phyloP scores from a whole-genome alignment of 495 filamentous ascomycete genomes.

The Talaromyces stipitatus region DNA sequence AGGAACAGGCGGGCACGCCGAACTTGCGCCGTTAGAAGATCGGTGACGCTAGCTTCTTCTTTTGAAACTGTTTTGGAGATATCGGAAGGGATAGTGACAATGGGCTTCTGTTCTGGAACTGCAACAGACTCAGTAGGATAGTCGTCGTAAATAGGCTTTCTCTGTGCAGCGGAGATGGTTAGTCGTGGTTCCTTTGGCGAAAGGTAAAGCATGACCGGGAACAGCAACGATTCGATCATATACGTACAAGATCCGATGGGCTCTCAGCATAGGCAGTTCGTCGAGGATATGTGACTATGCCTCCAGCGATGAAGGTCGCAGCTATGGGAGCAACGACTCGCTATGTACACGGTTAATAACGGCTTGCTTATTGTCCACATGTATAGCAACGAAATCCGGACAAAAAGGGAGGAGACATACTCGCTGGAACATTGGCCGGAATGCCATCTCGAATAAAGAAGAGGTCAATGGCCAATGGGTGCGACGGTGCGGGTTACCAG shows the following conservation, averaged over 20 bases:
- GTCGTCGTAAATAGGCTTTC: constrained; percentile 88
- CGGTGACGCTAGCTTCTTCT: constrained; percentile 72
- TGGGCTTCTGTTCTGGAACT: constrained; percentile 22
- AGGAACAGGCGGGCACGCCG: constrained; percentile 71
- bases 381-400: neutral
- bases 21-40: constrained; percentile 81
- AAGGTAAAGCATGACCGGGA: too few species aligned
- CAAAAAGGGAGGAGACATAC: constrained; percentile 17
- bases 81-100: constrained; percentile 9
- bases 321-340: constrained; percentile 50
- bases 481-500: constrained; percentile 3
- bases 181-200: too few species aligned
- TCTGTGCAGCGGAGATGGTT: constrained; percentile 24
- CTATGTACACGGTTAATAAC: constrained; percentile 29
- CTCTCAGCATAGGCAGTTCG: constrained; percentile 50
- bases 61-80: constrained; percentile 20
- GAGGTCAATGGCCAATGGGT: constrained; percentile 11
- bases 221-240: constrained; percentile 1
- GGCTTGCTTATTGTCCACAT: neutral
- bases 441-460: constrained; percentile 27
- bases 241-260: constrained; percentile 29
- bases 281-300: constrained; percentile 46
- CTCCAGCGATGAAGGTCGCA: constrained; percentile 44
- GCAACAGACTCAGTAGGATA: constrained; percentile 31
- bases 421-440: constrained; percentile 41